These are phyloP conservation scores for Trematosphaeria pertusa DNA, from an alignment of 2,329 filamentous ascomycete species.

Conservation along the genomic window DNA sequence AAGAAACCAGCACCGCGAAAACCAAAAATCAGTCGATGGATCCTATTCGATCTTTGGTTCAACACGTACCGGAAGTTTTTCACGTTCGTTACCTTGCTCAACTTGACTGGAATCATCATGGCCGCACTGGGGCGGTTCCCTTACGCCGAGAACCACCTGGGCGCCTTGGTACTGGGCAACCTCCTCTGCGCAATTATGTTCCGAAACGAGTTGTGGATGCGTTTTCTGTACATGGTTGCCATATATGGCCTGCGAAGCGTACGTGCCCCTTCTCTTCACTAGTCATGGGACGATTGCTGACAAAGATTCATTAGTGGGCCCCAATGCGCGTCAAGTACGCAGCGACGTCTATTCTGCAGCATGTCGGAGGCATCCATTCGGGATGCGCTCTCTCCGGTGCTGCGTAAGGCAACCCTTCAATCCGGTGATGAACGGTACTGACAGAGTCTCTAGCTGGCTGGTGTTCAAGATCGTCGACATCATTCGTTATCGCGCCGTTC, in stretches of 20 bases:
- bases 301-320: conserved; percentile 34
- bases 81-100: conserved; percentile 38
- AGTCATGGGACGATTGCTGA: conserved; percentile 1
- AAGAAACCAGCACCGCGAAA: conserved; percentile 29
- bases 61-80: conserved; percentile 47
- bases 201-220: conserved; percentile 43
- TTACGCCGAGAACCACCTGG: conserved; percentile 43
- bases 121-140: conserved; percentile 34
- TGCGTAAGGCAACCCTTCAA: conserved; percentile 25
- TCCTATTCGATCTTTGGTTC: conserved; percentile 43
- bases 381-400: conserved; percentile 45
- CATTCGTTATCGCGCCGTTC: conserved; percentile 39
- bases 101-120: conserved; percentile 38
- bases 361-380: conserved; percentile 44
- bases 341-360: conserved; percentile 41
- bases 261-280: conserved; percentile 6
- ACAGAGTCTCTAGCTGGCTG: conserved; percentile 34
- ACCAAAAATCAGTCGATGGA: conserved; percentile 36
- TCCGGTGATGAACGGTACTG: conserved; percentile 6
- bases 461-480: conserved; percentile 46
- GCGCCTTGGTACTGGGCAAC: conserved; percentile 43
- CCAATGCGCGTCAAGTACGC: conserved; percentile 38
- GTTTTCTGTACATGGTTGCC: conserved; percentile 38
- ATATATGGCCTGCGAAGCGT: conserved; percentile 41
- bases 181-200: conserved; percentile 40